phyloP scores from a whole-genome alignment of 2,329 filamentous ascomycete genomes.

The Chaetomium sp. region DNA sequence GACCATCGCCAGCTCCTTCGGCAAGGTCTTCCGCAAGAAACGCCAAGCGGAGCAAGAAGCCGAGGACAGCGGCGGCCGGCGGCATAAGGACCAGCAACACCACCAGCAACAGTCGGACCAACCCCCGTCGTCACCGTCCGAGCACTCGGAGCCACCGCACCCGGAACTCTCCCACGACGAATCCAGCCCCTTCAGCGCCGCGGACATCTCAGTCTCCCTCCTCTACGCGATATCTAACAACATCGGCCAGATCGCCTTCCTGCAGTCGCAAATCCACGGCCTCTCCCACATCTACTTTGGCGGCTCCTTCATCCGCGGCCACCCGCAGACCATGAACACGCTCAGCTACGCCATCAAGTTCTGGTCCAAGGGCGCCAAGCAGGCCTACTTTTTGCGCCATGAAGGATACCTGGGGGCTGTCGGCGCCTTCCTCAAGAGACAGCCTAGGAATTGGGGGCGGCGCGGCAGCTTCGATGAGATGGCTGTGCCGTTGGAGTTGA shows the following conservation, averaged over 20 bases:
- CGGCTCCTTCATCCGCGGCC: slow-evolving; percentile 92
- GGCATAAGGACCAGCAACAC: slow-evolving; percentile 39
- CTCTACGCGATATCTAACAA: slow-evolving; percentile 97
- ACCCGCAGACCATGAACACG: slow-evolving; percentile 97
- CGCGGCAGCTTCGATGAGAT: slow-evolving; percentile 70
- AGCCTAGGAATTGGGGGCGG: slow-evolving; percentile 88
- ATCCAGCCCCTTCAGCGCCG: slow-evolving; percentile 65
- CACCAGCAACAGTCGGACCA: slow-evolving; percentile 13
- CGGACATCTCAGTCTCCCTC: slow-evolving; percentile 87
- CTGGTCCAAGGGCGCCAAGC: slow-evolving; percentile 88
- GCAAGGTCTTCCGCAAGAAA: slow-evolving; percentile 95
- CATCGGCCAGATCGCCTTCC: slow-evolving; percentile 94
- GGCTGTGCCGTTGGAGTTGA: slow-evolving; percentile 35
- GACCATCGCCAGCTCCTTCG: slow-evolving; percentile 94
- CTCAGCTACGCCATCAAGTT: slow-evolving; percentile 96
- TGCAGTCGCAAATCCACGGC: slow-evolving; percentile 94
- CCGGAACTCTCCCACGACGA: slow-evolving; percentile 8
- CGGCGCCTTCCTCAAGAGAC: slow-evolving; percentile 88
- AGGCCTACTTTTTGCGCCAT: slow-evolving; percentile 93
- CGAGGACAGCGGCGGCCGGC: slow-evolving; percentile 67
- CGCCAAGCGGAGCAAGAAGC: slow-evolving; percentile 76
- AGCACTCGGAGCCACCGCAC: slow-evolving; percentile 12
- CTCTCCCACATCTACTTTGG: slow-evolving; percentile 96
- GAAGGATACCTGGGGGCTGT: slow-evolving; percentile 95
- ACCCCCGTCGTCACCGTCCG: not conserved